These are phyloP conservation scores for Gyromitra esculenta DNA, from an alignment of 2,329 filamentous ascomycete species.

Conservation along the genomic window DNA sequence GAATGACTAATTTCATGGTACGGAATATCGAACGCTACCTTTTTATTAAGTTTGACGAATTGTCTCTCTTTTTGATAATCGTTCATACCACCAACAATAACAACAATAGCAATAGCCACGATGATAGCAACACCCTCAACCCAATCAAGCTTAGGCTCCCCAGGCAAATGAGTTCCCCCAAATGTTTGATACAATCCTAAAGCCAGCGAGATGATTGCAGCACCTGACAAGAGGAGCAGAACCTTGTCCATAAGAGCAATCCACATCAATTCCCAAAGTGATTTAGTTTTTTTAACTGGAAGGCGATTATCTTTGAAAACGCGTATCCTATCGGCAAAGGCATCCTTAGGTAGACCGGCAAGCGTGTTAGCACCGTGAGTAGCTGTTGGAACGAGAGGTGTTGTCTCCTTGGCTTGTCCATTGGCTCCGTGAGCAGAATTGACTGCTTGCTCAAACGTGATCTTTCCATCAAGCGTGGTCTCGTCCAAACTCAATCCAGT, in stretches of 20 bases:
- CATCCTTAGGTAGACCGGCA: slow-evolving; percentile 56
- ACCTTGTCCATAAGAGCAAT: slow-evolving; percentile 87
- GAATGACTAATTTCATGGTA: not conserved
- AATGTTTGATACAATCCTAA: slow-evolving; percentile 81
- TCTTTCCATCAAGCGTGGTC: slow-evolving; percentile 69
- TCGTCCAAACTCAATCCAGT: slow-evolving; percentile 83
- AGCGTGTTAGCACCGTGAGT: slow-evolving; percentile 47
- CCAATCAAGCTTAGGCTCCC: slow-evolving; percentile 73
- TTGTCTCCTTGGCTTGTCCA: slow-evolving; percentile 10
- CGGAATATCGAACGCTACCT: slow-evolving; percentile 58
- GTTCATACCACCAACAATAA: slow-evolving; percentile 78
- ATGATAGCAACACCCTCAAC: slow-evolving; percentile 84
- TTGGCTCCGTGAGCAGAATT: slow-evolving; percentile 71
- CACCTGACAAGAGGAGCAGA: slow-evolving; percentile 74
- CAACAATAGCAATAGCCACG: slow-evolving; percentile 79
- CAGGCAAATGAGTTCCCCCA: slow-evolving; percentile 66
- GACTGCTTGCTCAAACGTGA: slow-evolving; percentile 77
- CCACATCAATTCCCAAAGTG: slow-evolving; percentile 77
- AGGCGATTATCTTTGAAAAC: slow-evolving; percentile 77
- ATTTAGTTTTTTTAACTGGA: slow-evolving; percentile 79
- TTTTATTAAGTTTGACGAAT: slow-evolving; percentile 80
- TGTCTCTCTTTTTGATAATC: slow-evolving; percentile 84
- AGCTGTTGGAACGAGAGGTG: slow-evolving; percentile 28
- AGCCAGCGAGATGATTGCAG: slow-evolving; percentile 76
- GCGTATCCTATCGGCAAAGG: slow-evolving; percentile 73